Evolutionary conservation across 345 rosid genomes (phyloP).

Genomic region (Limnanthes douglasii): DNA sequence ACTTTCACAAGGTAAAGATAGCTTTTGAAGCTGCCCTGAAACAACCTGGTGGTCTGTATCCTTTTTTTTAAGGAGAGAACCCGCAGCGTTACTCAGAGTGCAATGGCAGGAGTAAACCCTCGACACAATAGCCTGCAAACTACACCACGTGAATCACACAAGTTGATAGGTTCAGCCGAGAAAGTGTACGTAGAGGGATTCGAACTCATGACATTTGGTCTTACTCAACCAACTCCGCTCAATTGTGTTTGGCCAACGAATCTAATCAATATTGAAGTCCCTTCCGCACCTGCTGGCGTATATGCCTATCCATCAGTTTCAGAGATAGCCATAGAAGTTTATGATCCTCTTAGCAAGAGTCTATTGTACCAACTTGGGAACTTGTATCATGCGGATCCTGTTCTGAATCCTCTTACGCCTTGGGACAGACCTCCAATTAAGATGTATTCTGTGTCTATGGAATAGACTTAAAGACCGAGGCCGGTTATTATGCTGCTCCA

Average conservation of each 20-base stretch:
- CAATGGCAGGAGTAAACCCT: too few species aligned
- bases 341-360: slow-evolving; percentile 93
- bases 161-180: too few species aligned
- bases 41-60: slow-evolving; percentile 89
- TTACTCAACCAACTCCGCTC: too few species aligned
- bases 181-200: too few species aligned
- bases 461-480: slow-evolving; percentile 82
- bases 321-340: slow-evolving; percentile 71
- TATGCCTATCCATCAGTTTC: slow-evolving; percentile 60
- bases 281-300: slow-evolving; percentile 45
- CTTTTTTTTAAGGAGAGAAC: too few species aligned
- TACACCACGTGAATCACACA: too few species aligned
- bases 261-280: slow-evolving; percentile 83
- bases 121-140: too few species aligned
- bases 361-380: slow-evolving; percentile 56
- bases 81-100: too few species aligned
- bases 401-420: slow-evolving; percentile 87
- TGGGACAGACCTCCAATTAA: slow-evolving; percentile 98
- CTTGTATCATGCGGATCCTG: slow-evolving; percentile 77
- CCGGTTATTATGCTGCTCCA: slow-evolving; percentile 91
- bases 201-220: too few species aligned
- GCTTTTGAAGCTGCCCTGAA: slow-evolving; percentile 92
- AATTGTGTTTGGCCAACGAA: slow-evolving; percentile 96
- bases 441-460: slow-evolving; percentile 95
- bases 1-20: slow-evolving; percentile 93